Evolutionary conservation across 164 flowering plant species (phyloP).

Genomic region (Litsea cubeba): DNA sequence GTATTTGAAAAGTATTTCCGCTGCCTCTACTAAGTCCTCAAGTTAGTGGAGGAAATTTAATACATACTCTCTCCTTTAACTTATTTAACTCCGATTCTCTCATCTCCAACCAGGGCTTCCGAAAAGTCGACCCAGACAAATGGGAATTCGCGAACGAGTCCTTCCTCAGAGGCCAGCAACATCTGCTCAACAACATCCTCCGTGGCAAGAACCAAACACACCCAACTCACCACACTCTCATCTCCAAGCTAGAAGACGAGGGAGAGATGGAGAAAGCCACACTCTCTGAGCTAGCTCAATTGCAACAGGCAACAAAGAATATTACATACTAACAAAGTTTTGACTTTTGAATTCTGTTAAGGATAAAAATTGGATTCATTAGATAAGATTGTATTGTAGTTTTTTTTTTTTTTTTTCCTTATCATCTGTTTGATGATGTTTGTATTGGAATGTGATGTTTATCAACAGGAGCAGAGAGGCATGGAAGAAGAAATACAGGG

Average conservation of each 20-base stretch:
- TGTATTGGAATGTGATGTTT: too few relatives aligned
- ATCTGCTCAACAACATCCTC: slow-evolving; percentile 56
- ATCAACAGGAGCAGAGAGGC: slow-evolving; percentile 39
- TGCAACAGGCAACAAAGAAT: slow-evolving; percentile 28
- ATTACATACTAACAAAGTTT: too few relatives aligned
- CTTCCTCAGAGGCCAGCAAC: slow-evolving; percentile 73
- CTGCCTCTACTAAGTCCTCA: not conserved
- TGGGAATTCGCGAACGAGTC: slow-evolving; percentile 91
- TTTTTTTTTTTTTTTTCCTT: too few relatives aligned
- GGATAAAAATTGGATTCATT: too few relatives aligned
- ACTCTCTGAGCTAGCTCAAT: slow-evolving; percentile 43
- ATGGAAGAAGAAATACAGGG: slow-evolving; percentile 52
- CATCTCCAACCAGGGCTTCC: slow-evolving; percentile 50
- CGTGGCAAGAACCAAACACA: slow-evolving; percentile 29
- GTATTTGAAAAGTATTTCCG: too few relatives aligned
- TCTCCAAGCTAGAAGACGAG: slow-evolving; percentile 3
- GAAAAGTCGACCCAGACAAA: slow-evolving; percentile 74
- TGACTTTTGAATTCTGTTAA: too few relatives aligned
- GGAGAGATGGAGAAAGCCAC: slow-evolving; percentile 31
- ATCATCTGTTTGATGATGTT: too few relatives aligned
- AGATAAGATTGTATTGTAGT: too few relatives aligned
- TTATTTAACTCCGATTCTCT: not conserved
- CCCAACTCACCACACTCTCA: not conserved
- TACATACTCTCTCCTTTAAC: not conserved
- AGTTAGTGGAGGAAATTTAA: not conserved